These are phyloP conservation scores for Hypoxylon sp. DNA, from an alignment of 2,329 filamentous ascomycete species.

Conservation along the genomic window DNA sequence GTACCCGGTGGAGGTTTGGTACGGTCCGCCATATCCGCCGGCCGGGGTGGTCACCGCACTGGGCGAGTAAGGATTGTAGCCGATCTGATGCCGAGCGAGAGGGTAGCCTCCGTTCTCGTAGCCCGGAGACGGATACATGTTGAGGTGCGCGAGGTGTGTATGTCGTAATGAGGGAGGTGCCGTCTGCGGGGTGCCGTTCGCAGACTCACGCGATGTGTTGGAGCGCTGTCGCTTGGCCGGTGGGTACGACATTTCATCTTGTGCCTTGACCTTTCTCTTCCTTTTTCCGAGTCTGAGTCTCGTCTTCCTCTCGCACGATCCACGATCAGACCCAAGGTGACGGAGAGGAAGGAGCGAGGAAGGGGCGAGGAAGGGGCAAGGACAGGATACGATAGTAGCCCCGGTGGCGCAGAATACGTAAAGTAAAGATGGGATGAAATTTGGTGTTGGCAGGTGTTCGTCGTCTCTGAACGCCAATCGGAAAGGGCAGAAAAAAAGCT, in stretches of 20 bases:
- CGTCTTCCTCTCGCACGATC: slow-evolving; percentile 28
- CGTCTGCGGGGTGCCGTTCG: slow-evolving; percentile 50
- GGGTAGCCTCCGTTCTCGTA: slow-evolving; percentile 48
- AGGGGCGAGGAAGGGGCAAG: slow-evolving; percentile 3
- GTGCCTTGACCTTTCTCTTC: slow-evolving; percentile 22
- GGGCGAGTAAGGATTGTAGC: slow-evolving; percentile 47
- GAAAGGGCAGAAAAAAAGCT: neutral
- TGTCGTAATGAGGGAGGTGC: slow-evolving; percentile 50
- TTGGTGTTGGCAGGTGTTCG: neutral
- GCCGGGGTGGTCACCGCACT: slow-evolving; percentile 46
- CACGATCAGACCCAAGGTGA: slow-evolving; percentile 23
- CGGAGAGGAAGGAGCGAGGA: slow-evolving; percentile 19
- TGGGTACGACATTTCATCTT: slow-evolving; percentile 51
- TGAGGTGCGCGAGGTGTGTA: slow-evolving; percentile 42
- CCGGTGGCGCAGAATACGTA: neutral
- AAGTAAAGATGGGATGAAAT: neutral
- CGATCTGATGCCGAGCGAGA: slow-evolving; percentile 42
- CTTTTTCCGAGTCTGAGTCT: slow-evolving; percentile 1
- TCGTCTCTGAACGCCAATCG: neutral
- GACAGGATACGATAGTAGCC: neutral
- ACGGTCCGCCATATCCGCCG: slow-evolving; percentile 47
- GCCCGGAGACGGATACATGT: slow-evolving; percentile 37
- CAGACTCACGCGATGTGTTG: slow-evolving; percentile 50
- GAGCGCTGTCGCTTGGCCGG: slow-evolving; percentile 52
- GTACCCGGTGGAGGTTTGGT: slow-evolving; percentile 43